Conservation (phyloP, 768 basidiomycete genomes). For the Scleroderma bovista region DNA sequence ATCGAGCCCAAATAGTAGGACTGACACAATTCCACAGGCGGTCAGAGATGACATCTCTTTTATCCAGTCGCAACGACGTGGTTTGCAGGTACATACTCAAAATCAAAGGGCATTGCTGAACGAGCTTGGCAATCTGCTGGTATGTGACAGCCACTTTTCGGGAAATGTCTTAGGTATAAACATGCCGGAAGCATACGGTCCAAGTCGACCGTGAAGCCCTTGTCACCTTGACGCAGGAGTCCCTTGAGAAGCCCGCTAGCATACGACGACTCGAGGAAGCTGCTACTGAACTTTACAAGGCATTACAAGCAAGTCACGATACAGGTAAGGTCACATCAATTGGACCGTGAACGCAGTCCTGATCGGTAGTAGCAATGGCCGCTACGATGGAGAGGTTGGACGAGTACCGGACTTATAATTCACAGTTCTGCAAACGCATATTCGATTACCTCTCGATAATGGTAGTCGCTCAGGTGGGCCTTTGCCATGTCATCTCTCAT, state of each 20-base stretch:
- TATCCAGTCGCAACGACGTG: constrained; percentile 95
- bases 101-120: constrained; percentile 82
- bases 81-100: constrained; percentile 94
- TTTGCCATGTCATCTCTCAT: not conserved
- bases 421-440: constrained; percentile 90
- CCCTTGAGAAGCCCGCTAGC: constrained; percentile 72
- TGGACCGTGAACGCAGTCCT: not conserved
- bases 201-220: constrained; percentile 82
- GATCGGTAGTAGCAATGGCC: constrained; percentile 69
- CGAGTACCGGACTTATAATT: constrained; percentile 86
- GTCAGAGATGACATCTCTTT: constrained; percentile 92
- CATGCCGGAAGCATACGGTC: constrained; percentile 70
- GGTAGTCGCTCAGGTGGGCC: constrained; percentile 79
- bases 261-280: constrained; percentile 78
- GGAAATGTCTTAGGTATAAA: not conserved
- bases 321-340: constrained; percentile 48
- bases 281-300: constrained; percentile 89
- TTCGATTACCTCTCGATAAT: constrained; percentile 88
- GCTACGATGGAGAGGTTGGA: constrained; percentile 90
- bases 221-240: constrained; percentile 78
- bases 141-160: constrained; percentile 26
- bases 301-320: constrained; percentile 83
- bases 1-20: not conserved
- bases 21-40: constrained; percentile 47
- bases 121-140: constrained; percentile 86